Conservation (phyloP, 306 rosid species). For the Cucurbita moschata region DNA sequence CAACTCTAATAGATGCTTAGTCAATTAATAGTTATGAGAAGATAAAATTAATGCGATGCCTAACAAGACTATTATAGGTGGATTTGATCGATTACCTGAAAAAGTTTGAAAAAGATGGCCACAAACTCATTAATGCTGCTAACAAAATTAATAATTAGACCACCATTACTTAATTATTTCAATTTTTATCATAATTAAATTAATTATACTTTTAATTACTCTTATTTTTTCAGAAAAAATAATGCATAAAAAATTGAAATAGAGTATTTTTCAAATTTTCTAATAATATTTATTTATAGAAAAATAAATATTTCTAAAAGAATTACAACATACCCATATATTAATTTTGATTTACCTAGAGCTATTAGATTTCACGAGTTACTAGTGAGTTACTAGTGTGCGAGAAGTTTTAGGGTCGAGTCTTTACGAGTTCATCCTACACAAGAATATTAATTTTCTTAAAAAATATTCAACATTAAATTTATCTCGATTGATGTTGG, state of each 20-base stretch:
- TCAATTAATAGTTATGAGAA: neutral
- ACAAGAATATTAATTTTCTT: too few species aligned
- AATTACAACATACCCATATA: too few species aligned
- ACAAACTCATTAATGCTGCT: neutral
- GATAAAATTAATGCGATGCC: neutral
- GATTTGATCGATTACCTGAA: slow-evolving; percentile 8
- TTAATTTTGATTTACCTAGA: too few species aligned
- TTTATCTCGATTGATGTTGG: too few species aligned
- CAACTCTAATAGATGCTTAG: neutral
- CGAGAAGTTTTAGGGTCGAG: too few species aligned
- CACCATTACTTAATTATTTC: neutral
- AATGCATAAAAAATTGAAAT: too few species aligned
- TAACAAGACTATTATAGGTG: neutral
- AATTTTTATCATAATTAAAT: neutral
- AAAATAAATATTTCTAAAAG: too few species aligned
- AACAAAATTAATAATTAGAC: neutral
- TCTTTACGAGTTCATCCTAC: too few species aligned
- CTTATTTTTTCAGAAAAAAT: neutral
- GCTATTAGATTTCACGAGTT: too few species aligned
- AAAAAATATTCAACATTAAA: too few species aligned
- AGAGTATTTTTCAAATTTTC: neutral
- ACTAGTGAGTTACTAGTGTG: too few species aligned
- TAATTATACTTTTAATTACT: neutral
- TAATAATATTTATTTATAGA: neutral
- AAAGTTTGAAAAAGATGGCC: neutral